phyloP scores from a whole-genome alignment of 2,329 filamentous ascomycete genomes.

The Aspergillus calidoustus region DNA sequence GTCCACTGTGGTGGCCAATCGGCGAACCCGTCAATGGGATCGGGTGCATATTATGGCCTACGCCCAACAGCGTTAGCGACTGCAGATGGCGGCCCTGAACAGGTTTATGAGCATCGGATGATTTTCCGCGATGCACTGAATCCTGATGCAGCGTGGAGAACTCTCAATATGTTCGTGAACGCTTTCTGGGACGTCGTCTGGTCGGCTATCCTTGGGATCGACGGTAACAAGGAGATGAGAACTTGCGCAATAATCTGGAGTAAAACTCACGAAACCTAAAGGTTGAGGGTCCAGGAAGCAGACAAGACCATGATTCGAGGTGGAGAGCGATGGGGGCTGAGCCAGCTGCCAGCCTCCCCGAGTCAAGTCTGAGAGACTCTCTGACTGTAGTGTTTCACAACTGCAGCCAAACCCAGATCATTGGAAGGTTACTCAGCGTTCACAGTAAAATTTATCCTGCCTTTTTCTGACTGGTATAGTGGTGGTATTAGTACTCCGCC shows the following conservation, averaged over 20 bases:
- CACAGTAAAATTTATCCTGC: not conserved
- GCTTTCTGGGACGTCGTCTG: not conserved
- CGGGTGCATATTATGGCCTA: not conserved
- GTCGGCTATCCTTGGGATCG: not conserved
- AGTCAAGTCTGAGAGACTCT: slow-evolving; percentile 10
- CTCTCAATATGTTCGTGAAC: not conserved
- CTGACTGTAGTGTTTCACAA: slow-evolving; percentile 10
- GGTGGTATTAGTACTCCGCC: too few species aligned
- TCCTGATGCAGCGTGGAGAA: not conserved
- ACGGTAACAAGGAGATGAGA: not conserved
- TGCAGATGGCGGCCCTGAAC: slow-evolving; percentile 1
- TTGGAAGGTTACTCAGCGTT: slow-evolving; percentile 4
- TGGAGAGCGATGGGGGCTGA: slow-evolving; percentile 40
- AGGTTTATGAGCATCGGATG: slow-evolving; percentile 23
- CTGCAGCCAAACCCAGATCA: slow-evolving; percentile 1
- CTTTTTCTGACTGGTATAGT: not conserved
- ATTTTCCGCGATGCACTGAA: slow-evolving; percentile 22
- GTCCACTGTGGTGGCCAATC: slow-evolving; percentile 19
- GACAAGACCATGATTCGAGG: slow-evolving; percentile 12
- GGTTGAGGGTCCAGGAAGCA: not conserved
- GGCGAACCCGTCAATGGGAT: slow-evolving; percentile 10
- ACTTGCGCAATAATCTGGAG: slow-evolving; percentile 9
- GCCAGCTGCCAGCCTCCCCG: slow-evolving; percentile 20
- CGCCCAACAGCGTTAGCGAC: slow-evolving; percentile 9
- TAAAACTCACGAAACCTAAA: slow-evolving; percentile 4